Evolutionary conservation across 305 asterid species (phyloP).

Genomic region (Nicotiana rustica): DNA sequence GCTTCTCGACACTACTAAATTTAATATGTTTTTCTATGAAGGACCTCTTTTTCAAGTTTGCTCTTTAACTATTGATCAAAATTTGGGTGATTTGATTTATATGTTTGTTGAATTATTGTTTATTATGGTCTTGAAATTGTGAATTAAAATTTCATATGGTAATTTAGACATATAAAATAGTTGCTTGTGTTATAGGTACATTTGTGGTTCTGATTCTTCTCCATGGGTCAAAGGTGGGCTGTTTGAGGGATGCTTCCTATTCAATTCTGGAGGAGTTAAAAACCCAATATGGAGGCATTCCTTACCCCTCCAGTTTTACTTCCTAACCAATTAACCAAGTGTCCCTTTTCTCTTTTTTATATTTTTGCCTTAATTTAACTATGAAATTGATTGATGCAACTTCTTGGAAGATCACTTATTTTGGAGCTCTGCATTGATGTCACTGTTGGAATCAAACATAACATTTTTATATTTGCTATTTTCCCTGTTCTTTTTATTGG

Average conservation of each 20-base stretch:
- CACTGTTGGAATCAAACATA: constrained; percentile 26
- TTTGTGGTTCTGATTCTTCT: constrained; percentile 24
- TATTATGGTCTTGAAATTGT: constrained; percentile 1
- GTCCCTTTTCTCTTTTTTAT: constrained; percentile 20
- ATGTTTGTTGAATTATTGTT: constrained; percentile 7
- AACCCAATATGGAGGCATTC: not conserved
- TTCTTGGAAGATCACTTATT: constrained; percentile 6
- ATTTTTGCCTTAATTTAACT: not conserved
- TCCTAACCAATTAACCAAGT: constrained; percentile 15
- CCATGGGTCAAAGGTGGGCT: not conserved
- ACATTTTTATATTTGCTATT: not conserved
- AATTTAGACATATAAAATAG: constrained; percentile 1
- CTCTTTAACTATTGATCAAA: not conserved
- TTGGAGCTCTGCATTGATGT: not conserved
- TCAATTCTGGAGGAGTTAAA: not conserved
- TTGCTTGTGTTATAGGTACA: constrained; percentile 12
- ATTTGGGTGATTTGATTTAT: not conserved
- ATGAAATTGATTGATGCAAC: constrained; percentile 13
- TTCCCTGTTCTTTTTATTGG: not conserved
- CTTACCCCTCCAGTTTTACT: constrained; percentile 16
- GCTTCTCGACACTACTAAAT: constrained; percentile 6
- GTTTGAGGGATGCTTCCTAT: not conserved
- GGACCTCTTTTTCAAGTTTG: constrained; percentile 2
- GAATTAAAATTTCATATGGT: constrained; percentile 8
- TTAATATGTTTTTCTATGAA: not conserved